phyloP scores from a whole-genome alignment of 139 green algal species.

The Coelastrella sp. region DNA sequence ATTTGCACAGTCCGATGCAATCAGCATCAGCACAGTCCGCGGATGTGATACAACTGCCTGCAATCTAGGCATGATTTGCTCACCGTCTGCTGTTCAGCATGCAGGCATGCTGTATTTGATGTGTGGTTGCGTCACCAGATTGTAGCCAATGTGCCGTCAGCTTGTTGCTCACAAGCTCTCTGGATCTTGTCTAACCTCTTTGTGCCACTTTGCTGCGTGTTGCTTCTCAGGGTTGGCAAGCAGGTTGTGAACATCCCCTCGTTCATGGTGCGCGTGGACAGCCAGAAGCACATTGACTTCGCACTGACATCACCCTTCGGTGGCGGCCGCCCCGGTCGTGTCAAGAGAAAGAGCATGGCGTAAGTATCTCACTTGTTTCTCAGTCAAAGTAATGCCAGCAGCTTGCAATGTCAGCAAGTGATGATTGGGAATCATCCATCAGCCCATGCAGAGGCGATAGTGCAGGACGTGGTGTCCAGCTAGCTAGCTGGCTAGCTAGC shows the following conservation, averaged over 20 bases:
- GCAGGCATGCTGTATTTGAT: too few species aligned
- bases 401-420: neutral
- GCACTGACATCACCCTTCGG: conserved; percentile 97
- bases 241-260: conserved; percentile 99
- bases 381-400: neutral
- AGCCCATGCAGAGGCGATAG: neutral
- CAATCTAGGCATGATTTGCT: neutral
- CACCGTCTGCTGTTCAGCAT: neutral
- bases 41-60: too few species aligned
- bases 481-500: too few species aligned
- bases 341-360: conserved; percentile 84
- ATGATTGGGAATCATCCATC: neutral
- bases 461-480: too few species aligned
- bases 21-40: too few species aligned
- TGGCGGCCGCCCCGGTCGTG: conserved; percentile 95
- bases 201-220: neutral
- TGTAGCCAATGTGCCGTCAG: too few species aligned
- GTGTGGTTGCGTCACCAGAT: too few species aligned
- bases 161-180: too few species aligned
- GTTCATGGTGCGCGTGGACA: conserved; percentile 98
- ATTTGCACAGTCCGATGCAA: too few species aligned
- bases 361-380: conserved; percentile 44
- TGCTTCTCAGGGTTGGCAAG: conserved; percentile 95
- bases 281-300: conserved; percentile 99
- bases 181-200: too few species aligned